Percentiles rank a stretch among this genome's conserved stretches.
phyloP scores from a whole-genome alignment of 129 eudicot species.

The Lactuca sativa region DNA sequence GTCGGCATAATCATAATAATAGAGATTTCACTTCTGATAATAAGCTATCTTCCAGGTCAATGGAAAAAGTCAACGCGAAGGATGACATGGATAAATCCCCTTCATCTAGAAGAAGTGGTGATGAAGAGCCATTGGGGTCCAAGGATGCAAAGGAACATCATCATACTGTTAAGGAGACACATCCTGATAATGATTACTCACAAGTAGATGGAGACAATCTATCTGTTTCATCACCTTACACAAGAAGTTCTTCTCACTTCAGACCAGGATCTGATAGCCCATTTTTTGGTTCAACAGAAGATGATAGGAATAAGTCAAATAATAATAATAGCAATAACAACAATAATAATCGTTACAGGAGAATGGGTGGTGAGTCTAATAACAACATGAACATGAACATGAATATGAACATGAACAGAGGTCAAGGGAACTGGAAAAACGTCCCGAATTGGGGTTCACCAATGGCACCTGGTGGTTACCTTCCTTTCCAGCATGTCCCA shows the following conservation, averaged over 20 bases:
- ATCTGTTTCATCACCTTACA: constrained; percentile 75
- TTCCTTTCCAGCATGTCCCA: constrained; percentile 86
- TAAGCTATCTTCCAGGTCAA: constrained; percentile 27
- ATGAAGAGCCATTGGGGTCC: constrained; percentile 75
- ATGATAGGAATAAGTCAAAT: constrained; percentile 63
- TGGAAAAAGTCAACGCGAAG: constrained; percentile 48
- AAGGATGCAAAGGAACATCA: constrained; percentile 46
- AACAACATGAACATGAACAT: constrained; percentile 23
- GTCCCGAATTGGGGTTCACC: constrained; percentile 88
- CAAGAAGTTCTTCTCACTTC: constrained; percentile 41
- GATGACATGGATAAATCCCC: constrained; percentile 82
- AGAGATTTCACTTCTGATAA: constrained; percentile 46
- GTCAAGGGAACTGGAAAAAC: constrained; percentile 76
- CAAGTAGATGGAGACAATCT: constrained; percentile 60
- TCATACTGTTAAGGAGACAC: constrained; percentile 39
- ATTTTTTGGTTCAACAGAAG: constrained; percentile 55
- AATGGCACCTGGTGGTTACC: constrained; percentile 72
- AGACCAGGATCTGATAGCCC: constrained; percentile 55
- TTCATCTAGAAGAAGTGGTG: constrained; percentile 62
- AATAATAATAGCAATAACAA: constrained; percentile 13
- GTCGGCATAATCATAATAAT: constrained; percentile 47
- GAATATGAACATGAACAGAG: constrained; percentile 58
- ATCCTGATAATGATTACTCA: constrained; percentile 48
- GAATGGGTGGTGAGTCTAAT: constrained; percentile 38
- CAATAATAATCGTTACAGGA: constrained; percentile 49